Conservation (phyloP, 805 yeast genomes). For the Candida chilensis region DNA sequence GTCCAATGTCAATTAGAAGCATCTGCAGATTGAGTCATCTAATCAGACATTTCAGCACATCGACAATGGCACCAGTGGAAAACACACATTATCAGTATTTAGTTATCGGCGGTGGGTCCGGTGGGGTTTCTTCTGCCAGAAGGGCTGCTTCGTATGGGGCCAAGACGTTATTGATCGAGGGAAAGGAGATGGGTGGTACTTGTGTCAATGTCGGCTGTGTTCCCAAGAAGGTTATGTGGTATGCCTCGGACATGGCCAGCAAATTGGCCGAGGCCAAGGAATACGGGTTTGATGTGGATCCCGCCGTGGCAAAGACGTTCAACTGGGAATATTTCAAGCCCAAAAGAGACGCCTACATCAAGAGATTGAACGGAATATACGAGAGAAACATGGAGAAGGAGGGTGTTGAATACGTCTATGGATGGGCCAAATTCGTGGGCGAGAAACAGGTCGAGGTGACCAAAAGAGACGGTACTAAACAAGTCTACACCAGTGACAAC, state of each 20-base stretch:
- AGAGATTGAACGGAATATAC: slow-evolving; percentile 86
- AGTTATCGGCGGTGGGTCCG: slow-evolving; percentile 98
- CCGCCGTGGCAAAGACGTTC: slow-evolving; percentile 50
- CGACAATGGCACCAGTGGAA: slow-evolving; percentile 46
- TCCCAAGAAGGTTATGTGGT: slow-evolving; percentile 99
- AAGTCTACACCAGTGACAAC: slow-evolving; percentile 67
- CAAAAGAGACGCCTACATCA: slow-evolving; percentile 87
- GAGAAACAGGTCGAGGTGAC: slow-evolving; percentile 75
- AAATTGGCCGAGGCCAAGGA: slow-evolving; percentile 66
- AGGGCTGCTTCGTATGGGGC: slow-evolving; percentile 94
- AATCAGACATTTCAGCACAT: slow-evolving; percentile 14
- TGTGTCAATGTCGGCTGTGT: slow-evolving; percentile 99
- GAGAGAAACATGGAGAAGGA: slow-evolving; percentile 81
- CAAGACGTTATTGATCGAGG: slow-evolving; percentile 74
- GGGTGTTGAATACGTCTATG: slow-evolving; percentile 80
- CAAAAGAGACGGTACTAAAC: slow-evolving; percentile 49
- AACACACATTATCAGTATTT: slow-evolving; percentile 71
- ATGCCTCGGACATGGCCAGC: slow-evolving; percentile 84
- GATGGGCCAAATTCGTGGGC: slow-evolving; percentile 72
- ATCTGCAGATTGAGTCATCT: not conserved
- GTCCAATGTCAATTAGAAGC: too few relatives aligned
- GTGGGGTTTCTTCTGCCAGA: slow-evolving; percentile 98
- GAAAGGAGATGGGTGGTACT: slow-evolving; percentile 86
- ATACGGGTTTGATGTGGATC: slow-evolving; percentile 67
- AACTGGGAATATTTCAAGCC: slow-evolving; percentile 77